Evolutionary conservation across 768 basidiomycete genomes (phyloP).

Genomic region (Auriculariales sp.): DNA sequence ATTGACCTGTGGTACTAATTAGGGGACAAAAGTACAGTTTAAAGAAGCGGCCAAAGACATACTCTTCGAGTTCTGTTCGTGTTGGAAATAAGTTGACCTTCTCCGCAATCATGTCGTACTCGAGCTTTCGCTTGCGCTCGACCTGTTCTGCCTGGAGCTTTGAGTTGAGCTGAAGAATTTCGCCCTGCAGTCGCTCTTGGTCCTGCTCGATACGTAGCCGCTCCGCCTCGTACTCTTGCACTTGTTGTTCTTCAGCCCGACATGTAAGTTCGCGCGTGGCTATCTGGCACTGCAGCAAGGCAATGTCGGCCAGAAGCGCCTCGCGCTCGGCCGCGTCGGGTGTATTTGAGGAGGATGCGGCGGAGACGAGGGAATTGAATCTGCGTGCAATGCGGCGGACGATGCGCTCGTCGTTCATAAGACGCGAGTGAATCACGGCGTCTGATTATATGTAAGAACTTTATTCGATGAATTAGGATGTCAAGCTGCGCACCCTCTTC

Average conservation of each 20-base stretch:
- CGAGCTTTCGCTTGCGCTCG: conserved; percentile 62
- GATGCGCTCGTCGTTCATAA: conserved; percentile 69
- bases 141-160: conserved; percentile 68
- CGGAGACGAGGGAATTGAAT: conserved; percentile 36
- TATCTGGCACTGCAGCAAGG: conserved; percentile 57
- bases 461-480: too few species aligned
- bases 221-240: conserved; percentile 69
- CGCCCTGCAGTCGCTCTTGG: conserved; percentile 45
- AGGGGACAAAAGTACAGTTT: neutral
- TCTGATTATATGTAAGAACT: too few species aligned
- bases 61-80: conserved; percentile 67
- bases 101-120: conserved; percentile 75
- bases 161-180: conserved; percentile 67
- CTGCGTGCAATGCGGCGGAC: conserved; percentile 68
- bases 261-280: conserved; percentile 74
- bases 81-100: conserved; percentile 66
- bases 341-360: conserved; percentile 14
- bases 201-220: conserved; percentile 59
- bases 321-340: conserved; percentile 59
- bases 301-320: conserved; percentile 63
- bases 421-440: conserved; percentile 64
- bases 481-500: too few species aligned
- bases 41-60: conserved; percentile 16
- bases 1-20: conserved; percentile 38
- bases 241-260: conserved; percentile 74